Evolutionary conservation across 75 land plant species (phyloP).

Genomic region (Pseudotsuga menziesii): DNA sequence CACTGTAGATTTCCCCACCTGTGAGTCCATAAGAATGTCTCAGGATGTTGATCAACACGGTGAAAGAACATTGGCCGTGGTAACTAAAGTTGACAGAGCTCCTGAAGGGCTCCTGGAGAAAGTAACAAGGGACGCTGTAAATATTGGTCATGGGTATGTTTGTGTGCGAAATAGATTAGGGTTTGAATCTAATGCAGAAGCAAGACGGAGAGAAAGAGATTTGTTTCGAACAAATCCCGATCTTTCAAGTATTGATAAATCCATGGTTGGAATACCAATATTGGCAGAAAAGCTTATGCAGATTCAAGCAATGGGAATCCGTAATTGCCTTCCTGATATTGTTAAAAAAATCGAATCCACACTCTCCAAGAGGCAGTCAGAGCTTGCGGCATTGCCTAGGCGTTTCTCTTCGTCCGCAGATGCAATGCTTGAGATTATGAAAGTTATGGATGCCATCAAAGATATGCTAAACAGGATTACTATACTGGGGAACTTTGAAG

Average conservation of each 20-base stretch:
- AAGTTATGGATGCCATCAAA: background rate
- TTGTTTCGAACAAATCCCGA: conserved; percentile 28
- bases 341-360: conserved; percentile 15
- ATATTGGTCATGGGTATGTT: conserved; percentile 62
- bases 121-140: conserved; percentile 46
- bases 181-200: conserved; percentile 34
- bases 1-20: conserved; percentile 36
- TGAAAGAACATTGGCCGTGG: conserved; percentile 49
- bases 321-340: conserved; percentile 13
- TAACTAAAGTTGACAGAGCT: conserved; percentile 43
- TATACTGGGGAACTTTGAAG: conserved; percentile 34
- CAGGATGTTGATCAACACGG: conserved; percentile 43
- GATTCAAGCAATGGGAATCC: conserved; percentile 22
- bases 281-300: conserved; percentile 20
- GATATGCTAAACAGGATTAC: conserved; percentile 1
- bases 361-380: conserved; percentile 4
- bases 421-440: conserved; percentile 13
- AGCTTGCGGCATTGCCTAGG: conserved; percentile 16
- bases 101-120: conserved; percentile 57
- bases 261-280: conserved; percentile 24
- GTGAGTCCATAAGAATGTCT: conserved; percentile 54
- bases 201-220: conserved; percentile 24
- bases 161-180: conserved; percentile 55
- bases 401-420: conserved; percentile 3
- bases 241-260: conserved; percentile 10